Evolutionary conservation across 768 basidiomycete genomes (phyloP).

Genomic region (Pluteus cervinus): DNA sequence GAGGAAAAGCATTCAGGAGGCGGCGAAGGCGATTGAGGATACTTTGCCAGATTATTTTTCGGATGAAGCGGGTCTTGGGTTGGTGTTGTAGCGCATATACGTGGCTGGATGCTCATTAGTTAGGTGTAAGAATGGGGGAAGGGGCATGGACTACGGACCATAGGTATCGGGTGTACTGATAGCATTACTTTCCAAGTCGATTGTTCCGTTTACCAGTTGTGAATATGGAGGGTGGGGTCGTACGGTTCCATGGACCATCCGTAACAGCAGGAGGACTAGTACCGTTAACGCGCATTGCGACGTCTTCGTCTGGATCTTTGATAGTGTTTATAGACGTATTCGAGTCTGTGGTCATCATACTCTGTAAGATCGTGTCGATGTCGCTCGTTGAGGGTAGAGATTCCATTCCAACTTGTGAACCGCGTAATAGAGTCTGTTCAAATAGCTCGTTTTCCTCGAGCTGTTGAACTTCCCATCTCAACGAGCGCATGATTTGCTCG

Average conservation of each 20-base stretch:
- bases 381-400: conserved; percentile 36
- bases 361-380: conserved; percentile 43
- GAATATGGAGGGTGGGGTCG: background rate
- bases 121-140: no score
- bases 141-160: no score
- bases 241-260: background rate
- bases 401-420: conserved; percentile 39
- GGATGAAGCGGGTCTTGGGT: conserved; percentile 21
- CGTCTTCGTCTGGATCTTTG: no score
- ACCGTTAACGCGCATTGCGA: background rate
- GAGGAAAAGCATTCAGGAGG: conserved; percentile 47
- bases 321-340: no score
- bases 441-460: conserved; percentile 44
- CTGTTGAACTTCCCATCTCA: conserved; percentile 30
- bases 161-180: no score
- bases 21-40: conserved; percentile 52
- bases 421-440: conserved; percentile 39
- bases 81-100: no score
- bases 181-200: no score
- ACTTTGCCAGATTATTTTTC: conserved; percentile 60
- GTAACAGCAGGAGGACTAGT: background rate
- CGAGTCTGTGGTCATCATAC: no score
- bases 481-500: conserved; percentile 28
- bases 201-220: conserved; percentile 3
- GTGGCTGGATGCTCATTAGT: no score